A percentile compares a stretch with the other conserved stretches of the same genome.
These are phyloP conservation scores for Alternaria solani DNA, from an alignment of 2,329 filamentous ascomycete genomes.

Conservation along the genomic window DNA sequence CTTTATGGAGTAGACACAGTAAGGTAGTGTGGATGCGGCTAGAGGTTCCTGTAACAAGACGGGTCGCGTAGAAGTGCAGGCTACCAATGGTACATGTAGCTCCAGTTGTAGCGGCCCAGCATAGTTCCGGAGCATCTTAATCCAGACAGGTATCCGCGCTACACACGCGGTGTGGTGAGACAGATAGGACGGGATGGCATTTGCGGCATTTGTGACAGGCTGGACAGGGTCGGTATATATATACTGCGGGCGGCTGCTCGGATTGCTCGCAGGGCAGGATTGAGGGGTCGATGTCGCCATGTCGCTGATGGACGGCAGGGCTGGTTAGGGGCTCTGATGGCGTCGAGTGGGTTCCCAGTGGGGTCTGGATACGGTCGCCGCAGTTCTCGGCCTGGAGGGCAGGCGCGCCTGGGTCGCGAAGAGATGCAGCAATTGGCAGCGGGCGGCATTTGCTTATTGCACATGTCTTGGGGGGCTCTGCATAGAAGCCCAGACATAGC, in stretches of 20 bases:
- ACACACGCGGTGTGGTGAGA: conserved; percentile 4
- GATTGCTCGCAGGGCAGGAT: neutral
- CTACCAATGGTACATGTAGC: neutral
- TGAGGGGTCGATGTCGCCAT: neutral
- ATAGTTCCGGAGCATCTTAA: conserved; percentile 12
- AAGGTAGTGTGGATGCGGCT: conserved; percentile 18
- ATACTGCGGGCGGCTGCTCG: neutral
- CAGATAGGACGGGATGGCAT: neutral
- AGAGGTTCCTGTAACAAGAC: conserved; percentile 15
- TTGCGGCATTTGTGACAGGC: conserved; percentile 11
- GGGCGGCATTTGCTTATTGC: conserved; percentile 8
- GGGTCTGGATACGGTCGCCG: neutral
- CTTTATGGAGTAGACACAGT: conserved; percentile 6
- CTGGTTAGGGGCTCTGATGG: neutral
- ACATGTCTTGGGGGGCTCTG: neutral
- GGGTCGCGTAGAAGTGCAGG: conserved; percentile 12
- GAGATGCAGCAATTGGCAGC: conserved; percentile 7
- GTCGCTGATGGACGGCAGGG: neutral
- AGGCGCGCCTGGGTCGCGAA: conserved; percentile 1
- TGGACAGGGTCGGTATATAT: neutral
- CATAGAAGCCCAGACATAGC: conserved; percentile 2
- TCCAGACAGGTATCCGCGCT: conserved; percentile 16
- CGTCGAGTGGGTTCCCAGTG: conserved; percentile 3
- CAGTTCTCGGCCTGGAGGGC: neutral
- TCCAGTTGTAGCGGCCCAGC: conserved; percentile 4